These are phyloP conservation scores for Tubosaeta sp. DNA, from an alignment of 768 basidiomycete genomes.

Conservation along the genomic window DNA sequence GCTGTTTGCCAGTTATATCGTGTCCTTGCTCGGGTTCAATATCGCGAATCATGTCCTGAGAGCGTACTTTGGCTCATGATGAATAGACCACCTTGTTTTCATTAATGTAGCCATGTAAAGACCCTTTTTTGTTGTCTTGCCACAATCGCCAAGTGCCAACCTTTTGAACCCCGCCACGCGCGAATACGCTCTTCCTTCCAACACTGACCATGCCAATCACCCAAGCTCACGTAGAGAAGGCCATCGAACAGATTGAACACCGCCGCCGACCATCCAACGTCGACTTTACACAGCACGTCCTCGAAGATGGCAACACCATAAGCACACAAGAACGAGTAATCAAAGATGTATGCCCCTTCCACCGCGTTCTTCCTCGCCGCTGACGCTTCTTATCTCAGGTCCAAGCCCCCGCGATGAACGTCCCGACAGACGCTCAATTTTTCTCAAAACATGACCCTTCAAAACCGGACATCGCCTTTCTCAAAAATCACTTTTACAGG, in stretches of 20 bases:
- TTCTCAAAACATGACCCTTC: conserved; percentile 77
- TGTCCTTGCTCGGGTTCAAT: conserved; percentile 89
- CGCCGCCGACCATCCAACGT: conserved; percentile 53
- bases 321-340: conserved; percentile 94
- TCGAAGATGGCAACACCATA: conserved; percentile 89
- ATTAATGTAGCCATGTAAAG: conserved; percentile 12
- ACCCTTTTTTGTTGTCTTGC: conserved; percentile 3
- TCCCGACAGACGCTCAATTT: conserved; percentile 93
- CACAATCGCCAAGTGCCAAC: conserved; percentile 1
- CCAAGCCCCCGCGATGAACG: conserved; percentile 93
- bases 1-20: conserved; percentile 78
- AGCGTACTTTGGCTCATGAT: conserved; percentile 66
- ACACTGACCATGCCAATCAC: conserved; percentile 30
- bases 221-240: conserved; percentile 33
- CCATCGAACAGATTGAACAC: conserved; percentile 36
- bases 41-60: conserved; percentile 77
- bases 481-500: conserved; percentile 99
- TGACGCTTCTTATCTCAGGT: conserved; percentile 49
- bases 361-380: conserved; percentile 1
- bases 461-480: conserved; percentile 92
- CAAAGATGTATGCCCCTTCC: conserved; percentile 69
- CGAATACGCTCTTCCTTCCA: conserved; percentile 9
- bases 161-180: conserved; percentile 30
- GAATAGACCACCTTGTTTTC: not conserved
- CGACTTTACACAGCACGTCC: conserved; percentile 88